Evolutionary conservation across 805 yeast species (phyloP).

Genomic region (Kuraishia hungarica): DNA sequence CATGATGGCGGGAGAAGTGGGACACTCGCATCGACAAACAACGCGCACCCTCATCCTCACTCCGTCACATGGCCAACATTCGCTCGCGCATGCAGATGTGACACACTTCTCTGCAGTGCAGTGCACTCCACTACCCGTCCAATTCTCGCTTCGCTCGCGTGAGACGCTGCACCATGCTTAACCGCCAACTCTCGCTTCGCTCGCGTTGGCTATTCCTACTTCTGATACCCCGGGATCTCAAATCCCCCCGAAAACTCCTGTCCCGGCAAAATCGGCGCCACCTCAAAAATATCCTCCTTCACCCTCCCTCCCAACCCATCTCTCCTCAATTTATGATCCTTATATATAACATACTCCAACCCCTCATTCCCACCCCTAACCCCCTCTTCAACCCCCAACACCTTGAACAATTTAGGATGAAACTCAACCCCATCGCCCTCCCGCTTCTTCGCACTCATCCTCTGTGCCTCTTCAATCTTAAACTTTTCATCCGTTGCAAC

Average conservation of each 20-base stretch:
- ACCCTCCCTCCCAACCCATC: constrained; percentile 27
- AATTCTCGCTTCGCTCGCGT: no score
- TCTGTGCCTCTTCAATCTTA: constrained; percentile 81
- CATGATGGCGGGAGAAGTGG: no score
- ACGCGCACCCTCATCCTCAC: no score
- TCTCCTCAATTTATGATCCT: constrained; percentile 27
- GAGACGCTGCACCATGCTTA: no score
- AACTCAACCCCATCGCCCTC: constrained; percentile 72
- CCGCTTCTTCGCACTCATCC: constrained; percentile 65
- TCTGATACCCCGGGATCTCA: constrained; percentile 58
- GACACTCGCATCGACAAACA: no score
- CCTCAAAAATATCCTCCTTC: constrained; percentile 44
- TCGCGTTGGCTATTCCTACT: no score
- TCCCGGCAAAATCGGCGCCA: constrained; percentile 81
- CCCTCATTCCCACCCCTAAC: constrained; percentile 25
- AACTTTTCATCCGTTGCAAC: constrained; percentile 85
- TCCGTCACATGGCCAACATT: no score
- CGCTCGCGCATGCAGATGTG: no score
- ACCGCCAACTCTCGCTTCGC: no score
- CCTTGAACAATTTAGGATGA: constrained; percentile 69
- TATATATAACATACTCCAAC: constrained; percentile 61
- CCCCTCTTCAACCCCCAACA: constrained; percentile 25
- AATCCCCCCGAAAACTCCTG: constrained; percentile 59
- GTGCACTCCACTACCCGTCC: no score
- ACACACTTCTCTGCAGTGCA: no score